Evolutionary conservation across 139 green algal genomes (phyloP), one percentile per base, ranked within the genome.

Genomic region (Chlamydomonas schloesseri): DNA sequence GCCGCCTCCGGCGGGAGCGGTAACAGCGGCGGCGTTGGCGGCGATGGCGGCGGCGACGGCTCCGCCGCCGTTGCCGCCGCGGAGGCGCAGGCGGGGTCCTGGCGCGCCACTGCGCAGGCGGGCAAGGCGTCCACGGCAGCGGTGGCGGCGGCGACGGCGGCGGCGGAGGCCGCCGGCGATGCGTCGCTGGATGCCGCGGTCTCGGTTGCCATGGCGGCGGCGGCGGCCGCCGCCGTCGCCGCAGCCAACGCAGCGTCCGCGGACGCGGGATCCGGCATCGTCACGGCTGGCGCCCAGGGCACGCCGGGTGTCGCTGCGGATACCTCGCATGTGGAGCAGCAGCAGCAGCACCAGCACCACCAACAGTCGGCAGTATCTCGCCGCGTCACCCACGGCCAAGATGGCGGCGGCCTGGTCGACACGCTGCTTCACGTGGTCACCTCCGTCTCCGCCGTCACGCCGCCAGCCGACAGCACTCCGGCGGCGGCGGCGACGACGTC

Each of bases 341-440:
- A 50, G 42, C 42, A 50, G 5, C 42, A 50, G n/a, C n/a, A n/a
- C n/a, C n/a, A n/a, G n/a, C n/a, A n/a, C n/a, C n/a, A n/a, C n/a
- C n/a, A n/a, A n/a, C n/a, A n/a, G n/a, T n/a, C n/a, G n/a, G n/a
- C n/a, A n/a, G n/a, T n/a, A n/a, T n/a, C n/a, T n/a, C 24, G 60
- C 10, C 60, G 60, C 23, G 60, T 9, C 60, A 67, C 60, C 21
- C 8, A 60, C 10, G 55, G 9, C 9, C 55, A 21, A 3, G 8
- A 21, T 18, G 55, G 55, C 55, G 47, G 50, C 6, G 78, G 78
- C 0, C 46, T 75, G 1, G 64, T 75, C 8, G 78, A 75, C 36
- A 84, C 78, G 26, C 64, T 84, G 42, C 42, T 84, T 20, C 78
- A 84, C 18, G 78, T 84, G 10, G 78, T 84, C 29, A 18, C 78